phyloP scores from a whole-genome alignment of 139 green algal genomes.

The Volvox africanus region DNA sequence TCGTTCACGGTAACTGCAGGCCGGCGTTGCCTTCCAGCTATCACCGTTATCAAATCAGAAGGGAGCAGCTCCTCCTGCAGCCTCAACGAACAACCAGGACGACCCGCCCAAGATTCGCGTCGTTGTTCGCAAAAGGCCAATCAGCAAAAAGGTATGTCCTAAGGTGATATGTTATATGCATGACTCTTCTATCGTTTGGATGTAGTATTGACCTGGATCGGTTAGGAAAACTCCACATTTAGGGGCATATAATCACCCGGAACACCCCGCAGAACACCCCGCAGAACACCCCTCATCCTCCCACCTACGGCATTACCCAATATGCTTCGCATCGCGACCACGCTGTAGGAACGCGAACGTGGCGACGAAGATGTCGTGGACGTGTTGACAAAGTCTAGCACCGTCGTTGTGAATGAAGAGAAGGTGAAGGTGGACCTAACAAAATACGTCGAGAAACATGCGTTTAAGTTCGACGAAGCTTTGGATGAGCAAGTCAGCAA shows the following conservation, averaged over 20 bases:
- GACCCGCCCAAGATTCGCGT: constrained; percentile 87
- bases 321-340: no score
- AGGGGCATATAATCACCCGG: no score
- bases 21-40: constrained; percentile 49
- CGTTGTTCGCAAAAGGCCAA: constrained; percentile 94
- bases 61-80: not conserved
- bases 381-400: constrained; percentile 55
- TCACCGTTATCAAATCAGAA: constrained; percentile 42
- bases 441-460: constrained; percentile 86
- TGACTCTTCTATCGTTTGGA: no score
- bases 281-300: no score
- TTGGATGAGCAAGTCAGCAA: constrained; percentile 92
- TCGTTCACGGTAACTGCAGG: constrained; percentile 18
- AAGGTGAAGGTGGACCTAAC: constrained; percentile 94
- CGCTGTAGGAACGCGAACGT: constrained; percentile 76
- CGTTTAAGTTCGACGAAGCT: constrained; percentile 96
- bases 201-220: no score
- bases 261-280: no score
- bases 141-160: constrained; percentile 88
- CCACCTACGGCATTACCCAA: no score
- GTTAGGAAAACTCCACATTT: no score
- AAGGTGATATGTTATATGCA: no score
- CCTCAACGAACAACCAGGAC: not conserved
- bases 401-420: constrained; percentile 86
- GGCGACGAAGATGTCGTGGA: constrained; percentile 93